A percentile compares a stretch with the other conserved stretches of the same genome.
Evolutionary conservation across 345 rosid species (phyloP).

Genomic region (Eutrema japonicum): DNA sequence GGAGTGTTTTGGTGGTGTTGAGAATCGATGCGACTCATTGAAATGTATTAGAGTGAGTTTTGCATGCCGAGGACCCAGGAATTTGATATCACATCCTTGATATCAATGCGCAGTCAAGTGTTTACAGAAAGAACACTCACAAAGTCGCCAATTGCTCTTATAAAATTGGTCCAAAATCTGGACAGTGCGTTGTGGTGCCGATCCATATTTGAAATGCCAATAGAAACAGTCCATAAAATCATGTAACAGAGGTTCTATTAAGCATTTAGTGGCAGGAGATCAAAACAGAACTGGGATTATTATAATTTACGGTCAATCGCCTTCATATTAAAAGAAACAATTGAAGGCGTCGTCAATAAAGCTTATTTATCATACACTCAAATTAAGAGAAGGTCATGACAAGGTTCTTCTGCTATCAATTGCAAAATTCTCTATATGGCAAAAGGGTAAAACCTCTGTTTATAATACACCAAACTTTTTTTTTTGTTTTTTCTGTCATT

Average conservation of each 20-base stretch:
- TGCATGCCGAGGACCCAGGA: background rate
- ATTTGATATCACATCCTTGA: too few relatives aligned
- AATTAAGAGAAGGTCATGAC: constrained; percentile 5
- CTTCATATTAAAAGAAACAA: background rate
- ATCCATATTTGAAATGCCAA: background rate
- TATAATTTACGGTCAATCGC: background rate
- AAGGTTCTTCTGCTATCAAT: constrained; percentile 11
- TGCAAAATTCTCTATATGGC: constrained; percentile 18
- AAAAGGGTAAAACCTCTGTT: background rate
- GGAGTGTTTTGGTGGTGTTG: constrained; percentile 12
- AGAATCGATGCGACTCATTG: too few relatives aligned
- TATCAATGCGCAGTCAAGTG: background rate
- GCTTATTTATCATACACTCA: constrained; percentile 1
- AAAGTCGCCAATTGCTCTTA: background rate
- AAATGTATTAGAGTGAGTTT: too few relatives aligned
- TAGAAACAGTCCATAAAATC: background rate
- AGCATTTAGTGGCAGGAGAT: background rate
- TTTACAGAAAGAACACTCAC: background rate
- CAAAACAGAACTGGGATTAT: background rate
- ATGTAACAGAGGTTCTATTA: background rate
- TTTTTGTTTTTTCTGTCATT: background rate
- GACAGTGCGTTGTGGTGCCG: background rate
- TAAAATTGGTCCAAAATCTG: background rate
- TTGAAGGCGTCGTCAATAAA: background rate
- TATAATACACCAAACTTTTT: constrained; percentile 18